A percentile compares a stretch with the other conserved stretches of the same genome.
These are phyloP conservation scores for grape (Vitis vinifera) DNA, from an alignment of 164 flowering plant species.

Conservation along the genomic window ASM3070453v1 NC_081822.1:150501-151000, in stretches of 20 bases:
- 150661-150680: constrained; percentile 44
- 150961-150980: constrained; percentile 55
- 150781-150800: constrained; percentile 43
- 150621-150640: constrained; percentile 58
- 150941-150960: constrained; percentile 45
- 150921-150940: constrained; percentile 59
- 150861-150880: constrained; percentile 45
- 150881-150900: constrained; percentile 43
- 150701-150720: constrained; percentile 44
- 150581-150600: constrained; percentile 74
- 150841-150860: constrained; percentile 43
- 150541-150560: constrained; percentile 57
- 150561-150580: constrained; percentile 54
- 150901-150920: constrained; percentile 59
- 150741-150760: constrained; percentile 47
- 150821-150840: constrained; percentile 52
- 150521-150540: constrained; percentile 38
- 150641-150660: constrained; percentile 46
- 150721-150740: constrained; percentile 43
- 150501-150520: constrained; percentile 46
- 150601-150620: constrained; percentile 51
- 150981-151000: constrained; percentile 74
- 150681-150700: constrained; percentile 31
- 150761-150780: constrained; percentile 43
- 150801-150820: constrained; percentile 52